Base-by-base conservation (phyloP, 148 eudicot genomes). In the Hydrangea macrophylla region DNA sequence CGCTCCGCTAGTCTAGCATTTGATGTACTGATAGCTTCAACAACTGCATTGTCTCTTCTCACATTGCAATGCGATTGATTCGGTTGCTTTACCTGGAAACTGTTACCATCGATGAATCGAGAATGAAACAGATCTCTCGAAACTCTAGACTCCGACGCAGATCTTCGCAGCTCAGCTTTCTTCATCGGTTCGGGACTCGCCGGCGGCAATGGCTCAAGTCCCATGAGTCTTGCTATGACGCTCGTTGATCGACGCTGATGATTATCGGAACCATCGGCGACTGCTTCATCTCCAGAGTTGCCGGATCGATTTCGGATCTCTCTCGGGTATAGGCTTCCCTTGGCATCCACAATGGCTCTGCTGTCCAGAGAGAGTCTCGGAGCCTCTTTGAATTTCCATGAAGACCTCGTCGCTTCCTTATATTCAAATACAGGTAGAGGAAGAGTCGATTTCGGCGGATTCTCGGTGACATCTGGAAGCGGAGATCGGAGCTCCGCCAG, bases 141-240 rank as follows among this genome's bases (percentile, higher is more conserved):
- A 17, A 74, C 83, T 75, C 99, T 70, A 2, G 97, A 95, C 73
- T 95, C 99, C 0, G 99, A 95, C 6, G 96, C 87, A 3, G 97
- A 94, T 75, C 98, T 64, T 11, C 92, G 85, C 10, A 93, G 89
- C 85, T 88, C 90, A 0, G 75, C 71, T 5, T 71, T 77, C 77
- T 75, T 77, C 26, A 40, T 70, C 27, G 83, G 76, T 32, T 71
- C 75, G 0, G 39, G 53, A 1, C 44, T 31, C 1, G 78, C 45
- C 31, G 69, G 70, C 12, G 85, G 81, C 18, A 84, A 60, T 36
- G 78, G 84, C 26, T 88, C 99, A 0, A 95, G 87, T 12, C 99
- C 99, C 99, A 95, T 95, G 6, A 95, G 86, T 57, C 93, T 76
- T 8, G 99, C 99, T 37, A 95, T 82, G 50, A 95, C 94, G 18